Evolutionary conservation across 352 stramenopile genomes (phyloP), one percentile per base, ranked within the genome.

Genomic region (Pythium coloratum): DNA sequence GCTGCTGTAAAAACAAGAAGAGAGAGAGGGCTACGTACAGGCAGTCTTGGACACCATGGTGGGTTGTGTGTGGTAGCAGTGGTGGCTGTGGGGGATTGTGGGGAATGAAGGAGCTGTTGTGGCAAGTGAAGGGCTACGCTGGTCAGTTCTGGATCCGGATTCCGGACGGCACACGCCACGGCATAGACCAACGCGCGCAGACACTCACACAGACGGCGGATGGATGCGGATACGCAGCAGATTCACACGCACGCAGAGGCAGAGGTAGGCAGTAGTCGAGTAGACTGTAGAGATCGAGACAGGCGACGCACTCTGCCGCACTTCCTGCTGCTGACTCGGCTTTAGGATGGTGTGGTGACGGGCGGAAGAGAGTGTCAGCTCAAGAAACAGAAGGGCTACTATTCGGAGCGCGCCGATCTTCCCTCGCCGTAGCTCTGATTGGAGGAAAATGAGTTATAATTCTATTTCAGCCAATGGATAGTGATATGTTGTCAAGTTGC

Each of bases 41-140:
- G 42, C 26, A 38, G 66, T 61, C 66, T 72, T 72, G 66, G 66
- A 72, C 28, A 72, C 66, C 66, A 72, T 72, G 59, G 66, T 72
- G 28, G 28, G 12, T 24, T 30, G 28, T 30, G 28, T 30, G 28
- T 30, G 28, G 28, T 30, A 30, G 28, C 28, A 30, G 28, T 30
- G 28, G 49, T 55, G 42, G 49, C 40, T 6, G 8, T 20, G 33
- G 24, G 49, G 54, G 1, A 38, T 9, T 36, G 30, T 28, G 10
- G 16, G 53, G 53, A 44, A 30, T 46, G 33, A 5, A 42, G 26
- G 30, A 61, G 56, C 42, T 62, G 62, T 6, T 18, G 32, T 30
- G 9, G 18, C 2, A 8, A 34, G 18, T 49, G 7, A 32, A 33
- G 18, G 50, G 20, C 32, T 26, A 33, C 34, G 30, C 13, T 44